Evolutionary conservation across 2,329 filamentous ascomycete species (phyloP).

Genomic region (Nothomitra cinnamomea): DNA sequence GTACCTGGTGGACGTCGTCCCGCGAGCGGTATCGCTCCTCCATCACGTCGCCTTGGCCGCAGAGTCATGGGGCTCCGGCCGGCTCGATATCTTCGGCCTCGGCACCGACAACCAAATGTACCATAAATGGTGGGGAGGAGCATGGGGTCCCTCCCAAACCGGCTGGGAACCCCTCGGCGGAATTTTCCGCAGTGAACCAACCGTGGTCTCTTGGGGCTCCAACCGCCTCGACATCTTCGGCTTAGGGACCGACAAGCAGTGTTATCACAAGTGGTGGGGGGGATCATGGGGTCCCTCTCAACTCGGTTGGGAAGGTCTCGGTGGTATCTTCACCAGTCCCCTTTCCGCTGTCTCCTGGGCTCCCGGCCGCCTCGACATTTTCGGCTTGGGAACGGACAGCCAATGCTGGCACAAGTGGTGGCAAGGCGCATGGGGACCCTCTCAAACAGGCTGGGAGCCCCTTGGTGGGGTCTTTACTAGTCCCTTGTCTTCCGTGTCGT

Average conservation of each 20-base stretch:
- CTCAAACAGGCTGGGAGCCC: slow-evolving; percentile 9
- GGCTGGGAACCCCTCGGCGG: slow-evolving; percentile 8
- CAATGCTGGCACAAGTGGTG: slow-evolving; percentile 12
- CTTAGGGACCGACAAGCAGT: too few relatives aligned
- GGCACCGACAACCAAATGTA: slow-evolving; percentile 11
- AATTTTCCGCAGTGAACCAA: too few relatives aligned
- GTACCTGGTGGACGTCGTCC: too few relatives aligned
- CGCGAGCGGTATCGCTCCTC: too few relatives aligned
- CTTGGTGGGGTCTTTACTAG: slow-evolving; percentile 2
- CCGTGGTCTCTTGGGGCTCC: too few relatives aligned
- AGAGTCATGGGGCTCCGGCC: slow-evolving; percentile 11
- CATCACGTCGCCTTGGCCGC: slow-evolving; percentile 3
- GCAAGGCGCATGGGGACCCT: slow-evolving; percentile 10
- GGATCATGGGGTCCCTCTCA: too few relatives aligned
- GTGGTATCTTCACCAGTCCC: slow-evolving; percentile 10
- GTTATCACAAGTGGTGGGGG: too few relatives aligned
- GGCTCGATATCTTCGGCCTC: slow-evolving; percentile 13
- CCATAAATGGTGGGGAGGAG: slow-evolving; percentile 12
- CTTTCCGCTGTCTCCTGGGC: slow-evolving; percentile 13
- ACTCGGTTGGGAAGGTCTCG: neutral
- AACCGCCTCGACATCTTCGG: too few relatives aligned
- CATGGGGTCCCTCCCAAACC: slow-evolving; percentile 9
- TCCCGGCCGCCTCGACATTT: slow-evolving; percentile 12
- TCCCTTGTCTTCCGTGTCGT: too few relatives aligned
- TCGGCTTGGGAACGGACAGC: slow-evolving; percentile 12